These are phyloP conservation scores for Pythium grandisporangium DNA, from an alignment of 352 stramenopile genomes.

Conservation along the genomic window DNA sequence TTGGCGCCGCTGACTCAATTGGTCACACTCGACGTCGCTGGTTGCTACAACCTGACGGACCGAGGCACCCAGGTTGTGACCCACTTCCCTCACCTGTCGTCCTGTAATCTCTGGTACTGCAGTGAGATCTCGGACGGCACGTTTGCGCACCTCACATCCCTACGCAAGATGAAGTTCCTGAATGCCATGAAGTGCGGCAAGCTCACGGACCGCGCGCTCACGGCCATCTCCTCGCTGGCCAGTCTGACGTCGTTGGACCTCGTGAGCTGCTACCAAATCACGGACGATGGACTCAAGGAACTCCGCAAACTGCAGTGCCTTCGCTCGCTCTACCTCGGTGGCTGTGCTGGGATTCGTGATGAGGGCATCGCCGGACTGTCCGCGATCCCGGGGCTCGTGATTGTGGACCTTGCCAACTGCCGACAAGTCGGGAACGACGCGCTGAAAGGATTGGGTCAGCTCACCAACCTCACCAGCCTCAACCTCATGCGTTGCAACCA, in stretches of 20 bases:
- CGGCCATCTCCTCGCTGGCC: slow-evolving; percentile 33
- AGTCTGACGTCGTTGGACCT: slow-evolving; percentile 66
- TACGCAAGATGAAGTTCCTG: slow-evolving; percentile 56
- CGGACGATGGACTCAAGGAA: slow-evolving; percentile 30
- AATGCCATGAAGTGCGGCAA: slow-evolving; percentile 81
- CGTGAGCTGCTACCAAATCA: slow-evolving; percentile 69
- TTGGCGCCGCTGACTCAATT: slow-evolving; percentile 47
- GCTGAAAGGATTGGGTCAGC: slow-evolving; percentile 35
- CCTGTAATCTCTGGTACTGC: slow-evolving; percentile 78
- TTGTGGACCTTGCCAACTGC: slow-evolving; percentile 69
- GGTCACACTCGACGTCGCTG: slow-evolving; percentile 54
- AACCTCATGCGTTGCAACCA: slow-evolving; percentile 80
- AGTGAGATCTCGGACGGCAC: slow-evolving; percentile 63
- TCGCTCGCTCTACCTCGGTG: slow-evolving; percentile 53
- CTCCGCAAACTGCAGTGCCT: slow-evolving; percentile 34
- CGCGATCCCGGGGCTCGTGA: slow-evolving; percentile 30
- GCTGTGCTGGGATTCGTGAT: slow-evolving; percentile 45
- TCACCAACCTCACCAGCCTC: slow-evolving; percentile 52
- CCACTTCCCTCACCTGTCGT: slow-evolving; percentile 45
- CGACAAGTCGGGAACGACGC: slow-evolving; percentile 61
- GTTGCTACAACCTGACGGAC: slow-evolving; percentile 80
- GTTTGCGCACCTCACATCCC: slow-evolving; percentile 36
- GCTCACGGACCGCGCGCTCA: slow-evolving; percentile 39
- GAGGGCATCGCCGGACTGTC: slow-evolving; percentile 38
- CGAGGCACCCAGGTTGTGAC: slow-evolving; percentile 40